phyloP scores from a whole-genome alignment of 169 alveolate genomes.

The Miamiensis avidus region DNA sequence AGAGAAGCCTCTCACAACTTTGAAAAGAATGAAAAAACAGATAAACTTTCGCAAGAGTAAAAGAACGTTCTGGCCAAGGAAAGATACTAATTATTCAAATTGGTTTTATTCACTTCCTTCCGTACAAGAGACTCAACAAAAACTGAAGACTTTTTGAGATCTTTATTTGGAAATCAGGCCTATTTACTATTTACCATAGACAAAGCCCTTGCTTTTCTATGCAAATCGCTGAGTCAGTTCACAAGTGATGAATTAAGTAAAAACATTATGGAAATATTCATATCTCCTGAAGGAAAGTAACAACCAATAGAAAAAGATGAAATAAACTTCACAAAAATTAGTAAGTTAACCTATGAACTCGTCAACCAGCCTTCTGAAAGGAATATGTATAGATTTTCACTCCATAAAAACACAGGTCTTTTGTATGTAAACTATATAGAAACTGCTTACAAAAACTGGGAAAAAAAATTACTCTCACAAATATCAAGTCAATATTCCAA shows the following conservation, averaged over 20 bases:
- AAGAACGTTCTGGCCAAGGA: slow-evolving; percentile 8
- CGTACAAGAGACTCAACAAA: slow-evolving; percentile 26
- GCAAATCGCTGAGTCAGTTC: neutral
- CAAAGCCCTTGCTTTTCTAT: neutral
- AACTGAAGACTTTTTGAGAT: slow-evolving; percentile 41
- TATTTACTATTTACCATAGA: slow-evolving; percentile 18
- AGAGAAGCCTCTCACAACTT: slow-evolving; percentile 4
- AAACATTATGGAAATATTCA: slow-evolving; percentile 2
- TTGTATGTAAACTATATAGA: slow-evolving; percentile 14
- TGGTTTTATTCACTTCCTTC: slow-evolving; percentile 27
- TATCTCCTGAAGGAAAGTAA: neutral
- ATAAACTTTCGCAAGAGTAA: slow-evolving; percentile 2
- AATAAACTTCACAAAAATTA: slow-evolving; percentile 1
- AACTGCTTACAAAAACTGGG: slow-evolving; percentile 14
- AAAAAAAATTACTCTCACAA: neutral
- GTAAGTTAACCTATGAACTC: neutral
- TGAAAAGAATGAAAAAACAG: slow-evolving; percentile 24
- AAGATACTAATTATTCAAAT: slow-evolving; percentile 36
- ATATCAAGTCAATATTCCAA: neutral
- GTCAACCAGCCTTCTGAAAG: neutral
- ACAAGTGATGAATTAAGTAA: slow-evolving; percentile 1
- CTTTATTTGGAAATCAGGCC: slow-evolving; percentile 43
- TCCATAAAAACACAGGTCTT: neutral
- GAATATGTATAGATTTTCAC: slow-evolving; percentile 9
- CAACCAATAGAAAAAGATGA: neutral